Base-by-base conservation (phyloP, 2,329 filamentous ascomycete species). In the Coleophoma eucalyptorum region DNA sequence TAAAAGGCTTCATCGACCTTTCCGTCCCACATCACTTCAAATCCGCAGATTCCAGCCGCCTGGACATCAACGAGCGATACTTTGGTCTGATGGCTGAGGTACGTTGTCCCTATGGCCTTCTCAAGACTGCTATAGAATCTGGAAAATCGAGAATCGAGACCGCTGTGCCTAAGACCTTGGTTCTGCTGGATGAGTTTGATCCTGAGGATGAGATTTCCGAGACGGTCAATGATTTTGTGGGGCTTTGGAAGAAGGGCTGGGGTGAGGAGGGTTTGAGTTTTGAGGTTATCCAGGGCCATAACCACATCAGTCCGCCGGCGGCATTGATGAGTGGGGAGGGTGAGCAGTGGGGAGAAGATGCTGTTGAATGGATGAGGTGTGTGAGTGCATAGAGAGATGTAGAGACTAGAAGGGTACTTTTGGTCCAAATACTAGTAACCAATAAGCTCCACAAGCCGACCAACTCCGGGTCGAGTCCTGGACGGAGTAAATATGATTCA, bases 271-370 rank as follows among this genome's bases (percentile, higher is more conserved):
- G 12, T 19, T 59, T 40, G 50, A 58, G 43, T 46, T 43, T 55
- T 32, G 26, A 51, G 41, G 46, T 47, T 16, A 49, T 65, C 13
- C 19, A 52, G 32, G 62, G 62, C 1, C 63, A 66, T 52, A 66
- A 65, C 52, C 64, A 66, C 57, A 61, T 65, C 19, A 61, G 56
- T 52, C 62, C 62, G 7, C 49, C 59, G 13, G 20, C 58, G 42
- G 54, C 53, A 12, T 38, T 66, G 45, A 54, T 57, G 49, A 60
- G 54, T 48, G 63, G 62, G 5, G 59, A 56, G 21, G 64, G 54
- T 2, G 64, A 65, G 53, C 44, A 55, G 44, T 65, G 62, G 64
- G 63, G 56, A 1, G 55, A 61, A 43, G 56, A 60, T 52, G 43
- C 61, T 6, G 55, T 53, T 16, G 49, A 54, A 37, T 66, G 63